These are phyloP conservation scores for Aphanomyces stellatus DNA, from an alignment of 352 stramenopile genomes.

Conservation along the genomic window DNA sequence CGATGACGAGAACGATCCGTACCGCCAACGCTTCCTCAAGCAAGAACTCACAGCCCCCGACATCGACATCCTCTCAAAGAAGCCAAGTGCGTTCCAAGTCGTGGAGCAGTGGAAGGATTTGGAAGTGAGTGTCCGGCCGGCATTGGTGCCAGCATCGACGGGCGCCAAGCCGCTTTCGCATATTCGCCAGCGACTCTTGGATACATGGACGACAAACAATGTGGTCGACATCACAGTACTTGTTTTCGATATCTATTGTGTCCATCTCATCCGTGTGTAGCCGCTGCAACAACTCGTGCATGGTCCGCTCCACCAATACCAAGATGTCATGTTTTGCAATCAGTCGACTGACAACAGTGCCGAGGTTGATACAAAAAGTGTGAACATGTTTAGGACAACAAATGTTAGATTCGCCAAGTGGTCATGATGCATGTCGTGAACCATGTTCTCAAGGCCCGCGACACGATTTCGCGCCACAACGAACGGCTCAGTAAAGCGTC, in stretches of 20 bases:
- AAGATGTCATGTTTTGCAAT: conserved; percentile 59
- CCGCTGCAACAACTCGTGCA: conserved; percentile 47
- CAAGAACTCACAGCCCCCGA: conserved; percentile 39
- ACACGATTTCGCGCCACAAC: conserved; percentile 62
- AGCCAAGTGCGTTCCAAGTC: conserved; percentile 22
- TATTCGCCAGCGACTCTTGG: conserved; percentile 40
- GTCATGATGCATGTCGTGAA: conserved; percentile 72
- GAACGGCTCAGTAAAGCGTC: conserved; percentile 45
- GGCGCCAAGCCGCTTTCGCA: conserved; percentile 26
- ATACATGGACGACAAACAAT: conserved; percentile 38
- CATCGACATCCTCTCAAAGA: conserved; percentile 34
- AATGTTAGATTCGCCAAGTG: conserved; percentile 36
- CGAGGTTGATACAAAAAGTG: background rate
- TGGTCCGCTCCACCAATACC: conserved; percentile 42
- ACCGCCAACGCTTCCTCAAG: conserved; percentile 49
- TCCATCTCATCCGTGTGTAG: conserved; percentile 26
- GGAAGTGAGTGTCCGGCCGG: conserved; percentile 2
- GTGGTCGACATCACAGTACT: conserved; percentile 14
- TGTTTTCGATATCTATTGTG: conserved; percentile 14
- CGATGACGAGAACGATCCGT: conserved; percentile 38
- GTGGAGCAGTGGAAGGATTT: conserved; percentile 21
- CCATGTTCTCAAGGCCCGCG: conserved; percentile 63
- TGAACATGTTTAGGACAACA: background rate
- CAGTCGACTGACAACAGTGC: conserved; percentile 44
- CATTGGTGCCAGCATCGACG: background rate